Base-by-base conservation (phyloP, 2,329 filamentous ascomycete species). In the Scolecobasidium constrictum region DNA sequence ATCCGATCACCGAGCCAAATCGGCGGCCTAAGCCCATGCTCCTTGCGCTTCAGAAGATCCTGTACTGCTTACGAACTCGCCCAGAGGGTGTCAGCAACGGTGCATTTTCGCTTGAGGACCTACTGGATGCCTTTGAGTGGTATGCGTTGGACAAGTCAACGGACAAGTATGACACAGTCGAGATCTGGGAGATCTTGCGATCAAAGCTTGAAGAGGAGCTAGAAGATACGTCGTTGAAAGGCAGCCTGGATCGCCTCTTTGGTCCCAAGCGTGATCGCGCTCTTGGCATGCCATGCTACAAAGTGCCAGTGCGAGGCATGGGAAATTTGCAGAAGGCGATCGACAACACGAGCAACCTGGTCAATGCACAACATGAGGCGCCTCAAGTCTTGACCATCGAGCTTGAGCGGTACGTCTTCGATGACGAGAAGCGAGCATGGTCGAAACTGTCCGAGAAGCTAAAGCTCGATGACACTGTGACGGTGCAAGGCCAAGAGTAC, bases 391-490 rank as follows among this genome's bases (percentile, higher is more conserved):
- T 77, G 33, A 65, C 69, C 18, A 57, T 81, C 4, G 74, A 79
- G 48, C 59, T 81, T 17, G 65, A 70, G 17, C 70, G 77, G 15
- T 74, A 79, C 47, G 60, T 62, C 6, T 74, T 78, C 47, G 72
- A 78, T 52, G 58, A 66, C 39, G 60, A 61, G 3, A 62, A 65
- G 23, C 68, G 75, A 3, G 68, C 71, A 20, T 80, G 76, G 69
- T 67, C 71, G 39, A 69, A 79, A 48, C 53, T 76, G 4, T 64
- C 70, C 40, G 68, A 78, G 52, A 67, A 66, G 34, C 70, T 81
- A n/a, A 61, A 66, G 3, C 50, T 79, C 12, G 65, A 77, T 41
- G 74, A 80, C 42, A 57, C 66, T 9, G 53, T 79, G 19, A 64
- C 64, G 35, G 56, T 78, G n/a, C 52, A 62, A 19, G 61, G 54